Evolutionary conservation across 768 basidiomycete genomes (phyloP).

Genomic region (Paxillus ammoniavirescens): DNA sequence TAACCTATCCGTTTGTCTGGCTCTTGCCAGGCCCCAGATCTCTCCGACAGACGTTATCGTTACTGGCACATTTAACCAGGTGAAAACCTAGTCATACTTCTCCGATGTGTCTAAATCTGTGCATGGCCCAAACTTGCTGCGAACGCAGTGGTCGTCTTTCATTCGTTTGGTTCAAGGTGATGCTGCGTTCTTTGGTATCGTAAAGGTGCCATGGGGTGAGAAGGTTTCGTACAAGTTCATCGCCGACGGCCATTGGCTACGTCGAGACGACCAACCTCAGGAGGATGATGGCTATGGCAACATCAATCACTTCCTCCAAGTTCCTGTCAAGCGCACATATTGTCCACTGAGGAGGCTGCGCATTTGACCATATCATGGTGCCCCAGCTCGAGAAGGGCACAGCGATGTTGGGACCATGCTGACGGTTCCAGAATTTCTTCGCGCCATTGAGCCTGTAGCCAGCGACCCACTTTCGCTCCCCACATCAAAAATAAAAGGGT

Average conservation of each 20-base stretch:
- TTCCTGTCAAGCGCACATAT: constrained; percentile 47
- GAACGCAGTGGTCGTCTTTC: constrained; percentile 58
- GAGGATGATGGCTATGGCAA: constrained; percentile 64
- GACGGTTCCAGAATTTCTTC: constrained; percentile 22
- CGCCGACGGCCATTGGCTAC: constrained; percentile 70
- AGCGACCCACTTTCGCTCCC: constrained; percentile 3
- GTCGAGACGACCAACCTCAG: constrained; percentile 51
- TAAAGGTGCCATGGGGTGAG: constrained; percentile 57
- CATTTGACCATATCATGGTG: constrained; percentile 12
- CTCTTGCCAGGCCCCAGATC: constrained; percentile 51
- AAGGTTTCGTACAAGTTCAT: constrained; percentile 76
- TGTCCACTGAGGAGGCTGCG: not conserved
- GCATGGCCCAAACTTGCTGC: not conserved
- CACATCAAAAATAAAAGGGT: constrained; percentile 17
- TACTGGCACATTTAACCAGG: constrained; percentile 79
- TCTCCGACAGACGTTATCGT: constrained; percentile 59
- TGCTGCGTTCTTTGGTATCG: constrained; percentile 53
- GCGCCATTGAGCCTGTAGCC: constrained; percentile 9
- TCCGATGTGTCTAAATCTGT: constrained; percentile 2
- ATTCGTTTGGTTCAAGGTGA: constrained; percentile 51
- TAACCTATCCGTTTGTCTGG: not conserved
- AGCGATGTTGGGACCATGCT: constrained; percentile 23
- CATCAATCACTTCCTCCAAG: constrained; percentile 63
- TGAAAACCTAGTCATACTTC: constrained; percentile 30
- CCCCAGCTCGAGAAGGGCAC: not conserved